Percentiles rank a stretch among this genome's conserved stretches.
Evolutionary conservation across 208 protist genomes (phyloP).

Genomic region (Wallacemonas sp.): DNA sequence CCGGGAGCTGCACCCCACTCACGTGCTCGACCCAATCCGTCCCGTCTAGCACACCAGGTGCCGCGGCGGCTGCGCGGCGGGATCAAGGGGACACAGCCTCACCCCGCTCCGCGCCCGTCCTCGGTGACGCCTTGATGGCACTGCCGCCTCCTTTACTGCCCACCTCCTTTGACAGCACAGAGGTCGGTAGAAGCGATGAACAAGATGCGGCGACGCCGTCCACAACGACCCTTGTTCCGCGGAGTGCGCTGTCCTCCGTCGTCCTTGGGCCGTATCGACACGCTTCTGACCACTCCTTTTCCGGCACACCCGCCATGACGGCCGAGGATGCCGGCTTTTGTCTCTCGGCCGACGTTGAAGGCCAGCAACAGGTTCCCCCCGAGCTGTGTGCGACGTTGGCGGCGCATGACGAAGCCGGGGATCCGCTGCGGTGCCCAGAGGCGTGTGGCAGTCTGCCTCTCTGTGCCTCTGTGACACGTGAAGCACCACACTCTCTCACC

Average conservation of each 20-base stretch:
- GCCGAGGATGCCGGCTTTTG: not conserved
- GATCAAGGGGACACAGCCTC: too few relatives aligned
- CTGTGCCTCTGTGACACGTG: too few relatives aligned
- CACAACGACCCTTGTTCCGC: constrained; percentile 2
- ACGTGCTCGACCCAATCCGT: too few relatives aligned
- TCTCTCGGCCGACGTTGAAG: not conserved
- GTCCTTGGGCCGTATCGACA: not conserved
- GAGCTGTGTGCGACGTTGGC: not conserved
- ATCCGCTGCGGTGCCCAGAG: not conserved
- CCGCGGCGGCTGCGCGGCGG: too few relatives aligned
- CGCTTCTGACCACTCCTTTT: not conserved
- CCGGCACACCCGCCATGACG: not conserved
- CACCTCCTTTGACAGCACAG: not conserved
- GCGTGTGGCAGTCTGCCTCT: too few relatives aligned
- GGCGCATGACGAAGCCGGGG: not conserved
- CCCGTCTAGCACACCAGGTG: too few relatives aligned
- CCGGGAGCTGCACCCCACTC: too few relatives aligned
- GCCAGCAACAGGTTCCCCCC: not conserved
- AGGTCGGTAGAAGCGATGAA: not conserved
- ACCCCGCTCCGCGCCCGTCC: too few relatives aligned
- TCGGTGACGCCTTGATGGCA: not conserved
- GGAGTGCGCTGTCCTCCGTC: not conserved
- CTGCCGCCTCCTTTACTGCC: not conserved
- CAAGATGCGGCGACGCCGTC: not conserved
- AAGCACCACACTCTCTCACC: too few relatives aligned